These are phyloP conservation scores for Gossypium turneri DNA, from an alignment of 345 rosid genomes.

Conservation along the genomic window DNA sequence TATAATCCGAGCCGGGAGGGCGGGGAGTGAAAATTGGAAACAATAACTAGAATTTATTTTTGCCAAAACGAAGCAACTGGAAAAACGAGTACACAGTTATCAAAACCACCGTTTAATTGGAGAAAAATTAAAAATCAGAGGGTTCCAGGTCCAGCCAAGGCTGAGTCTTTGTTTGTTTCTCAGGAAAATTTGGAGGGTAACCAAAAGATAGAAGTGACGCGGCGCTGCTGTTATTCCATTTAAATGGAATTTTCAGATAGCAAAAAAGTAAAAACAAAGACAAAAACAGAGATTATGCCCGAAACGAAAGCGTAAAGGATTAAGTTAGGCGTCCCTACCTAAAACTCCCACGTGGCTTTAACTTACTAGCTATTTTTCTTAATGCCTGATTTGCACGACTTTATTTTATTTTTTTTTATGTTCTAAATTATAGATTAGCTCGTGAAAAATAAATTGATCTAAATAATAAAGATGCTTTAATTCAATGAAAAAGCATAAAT, in stretches of 20 bases:
- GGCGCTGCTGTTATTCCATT: neutral
- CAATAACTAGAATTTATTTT: neutral
- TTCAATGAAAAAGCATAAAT: too few relatives aligned
- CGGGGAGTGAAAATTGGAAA: too few relatives aligned
- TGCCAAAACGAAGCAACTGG: constrained; percentile 22
- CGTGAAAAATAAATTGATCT: too few relatives aligned
- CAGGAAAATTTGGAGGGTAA: constrained; percentile 24
- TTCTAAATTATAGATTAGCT: too few relatives aligned
- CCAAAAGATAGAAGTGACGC: constrained; percentile 14
- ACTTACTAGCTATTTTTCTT: neutral
- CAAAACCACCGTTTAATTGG: constrained; percentile 21
- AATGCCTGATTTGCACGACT: too few relatives aligned
- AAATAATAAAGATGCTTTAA: too few relatives aligned
- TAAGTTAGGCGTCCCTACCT: neutral
- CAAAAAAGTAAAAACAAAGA: neutral
- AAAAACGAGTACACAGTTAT: constrained; percentile 29
- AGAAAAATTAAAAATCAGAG: constrained; percentile 14
- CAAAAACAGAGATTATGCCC: too few relatives aligned
- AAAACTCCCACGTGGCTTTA: neutral
- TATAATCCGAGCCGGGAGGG: neutral
- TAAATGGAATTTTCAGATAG: neutral
- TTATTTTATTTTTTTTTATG: too few relatives aligned
- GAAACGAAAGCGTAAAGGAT: neutral
- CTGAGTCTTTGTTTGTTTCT: constrained; percentile 31
- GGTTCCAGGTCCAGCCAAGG: constrained; percentile 13